Base-by-base conservation (phyloP, 139 green algal genomes). In the Chlorella sp. region DNA sequence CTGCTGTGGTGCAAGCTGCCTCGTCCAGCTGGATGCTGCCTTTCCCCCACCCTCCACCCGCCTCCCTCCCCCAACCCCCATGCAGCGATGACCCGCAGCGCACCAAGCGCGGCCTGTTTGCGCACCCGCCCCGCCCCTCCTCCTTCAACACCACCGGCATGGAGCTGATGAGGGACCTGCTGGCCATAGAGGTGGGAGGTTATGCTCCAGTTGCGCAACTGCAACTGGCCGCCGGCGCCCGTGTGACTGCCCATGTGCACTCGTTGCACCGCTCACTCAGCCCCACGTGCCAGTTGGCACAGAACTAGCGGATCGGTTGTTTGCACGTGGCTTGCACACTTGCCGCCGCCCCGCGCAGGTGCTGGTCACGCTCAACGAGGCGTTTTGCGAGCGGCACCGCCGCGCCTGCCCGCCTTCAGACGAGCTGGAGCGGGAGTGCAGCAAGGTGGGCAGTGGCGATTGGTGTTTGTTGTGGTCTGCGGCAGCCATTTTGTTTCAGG, bases 321-420 rank as follows among this genome's bases (percentile, higher is more conserved):
- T n/a, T n/a, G n/a, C n/a, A n/a, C n/a, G n/a, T n/a, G n/a, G n/a
- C n/a, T n/a, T 11, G 46, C 46, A 54, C 11, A 11, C 22, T 24
- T 60, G 51, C 41, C 24, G 14, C 22, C 36, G 24, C 40, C 17
- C 16, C 20, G 54, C 14, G 28, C 81, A 86, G 70, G 54, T 73
- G 48, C 60, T 94, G 1, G 80, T 93, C 16, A 94, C 87, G 38
- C 87, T 97, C 26, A 98, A 98, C 78, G 92, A 88, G 0, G 95
- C 89, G 2, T 93, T 97, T 68, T 98, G 95, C 83, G 89, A 96
- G 78, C 94, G 88, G 74, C 92, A 97, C 85, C 72, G 90, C 13
- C 72, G 73, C 20, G 74, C 90, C 64, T 98, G 95, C 88, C 87
- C 90, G 2, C 83, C 86, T 6, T 91, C 86, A 0, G 84, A 92